Evolutionary conservation across 2,329 filamentous ascomycete species (phyloP).

Genomic region (Emmonsia crescens): DNA sequence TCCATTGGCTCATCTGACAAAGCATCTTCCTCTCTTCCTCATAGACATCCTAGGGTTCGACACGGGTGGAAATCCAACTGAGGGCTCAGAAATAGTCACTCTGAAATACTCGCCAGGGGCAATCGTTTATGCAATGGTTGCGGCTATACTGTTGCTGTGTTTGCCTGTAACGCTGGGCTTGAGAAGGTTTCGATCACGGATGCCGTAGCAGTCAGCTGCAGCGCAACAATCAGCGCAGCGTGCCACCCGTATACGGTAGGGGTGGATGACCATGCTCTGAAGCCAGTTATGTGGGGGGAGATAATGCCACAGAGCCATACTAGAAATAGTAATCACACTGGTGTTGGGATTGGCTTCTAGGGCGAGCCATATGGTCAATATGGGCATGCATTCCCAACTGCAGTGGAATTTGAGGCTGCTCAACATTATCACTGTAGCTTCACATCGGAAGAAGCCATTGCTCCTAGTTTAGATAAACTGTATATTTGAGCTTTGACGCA

Average conservation of each 20-base stretch:
- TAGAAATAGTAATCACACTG: background rate
- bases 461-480: background rate
- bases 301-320: background rate
- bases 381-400: background rate
- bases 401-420: background rate
- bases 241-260: conserved; percentile 20
- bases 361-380: background rate
- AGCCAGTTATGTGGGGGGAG: background rate
- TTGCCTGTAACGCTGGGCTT: conserved; percentile 8
- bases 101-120: conserved; percentile 17
- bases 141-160: background rate
- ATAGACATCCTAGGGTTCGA: conserved; percentile 23
- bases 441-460: background rate
- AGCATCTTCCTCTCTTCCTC: conserved; percentile 39
- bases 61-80: conserved; percentile 7
- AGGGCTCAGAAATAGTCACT: background rate
- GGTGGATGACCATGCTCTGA: background rate
- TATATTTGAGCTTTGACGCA: background rate
- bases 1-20: conserved; percentile 43
- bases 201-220: conserved; percentile 24
- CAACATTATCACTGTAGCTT: background rate
- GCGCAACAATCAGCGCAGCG: conserved; percentile 23
- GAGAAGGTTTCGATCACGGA: conserved; percentile 13
- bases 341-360: background rate
- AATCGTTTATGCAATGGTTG: conserved; percentile 10